phyloP scores from a whole-genome alignment of 2,329 filamentous ascomycete species.

The Cercospora zeina region DNA sequence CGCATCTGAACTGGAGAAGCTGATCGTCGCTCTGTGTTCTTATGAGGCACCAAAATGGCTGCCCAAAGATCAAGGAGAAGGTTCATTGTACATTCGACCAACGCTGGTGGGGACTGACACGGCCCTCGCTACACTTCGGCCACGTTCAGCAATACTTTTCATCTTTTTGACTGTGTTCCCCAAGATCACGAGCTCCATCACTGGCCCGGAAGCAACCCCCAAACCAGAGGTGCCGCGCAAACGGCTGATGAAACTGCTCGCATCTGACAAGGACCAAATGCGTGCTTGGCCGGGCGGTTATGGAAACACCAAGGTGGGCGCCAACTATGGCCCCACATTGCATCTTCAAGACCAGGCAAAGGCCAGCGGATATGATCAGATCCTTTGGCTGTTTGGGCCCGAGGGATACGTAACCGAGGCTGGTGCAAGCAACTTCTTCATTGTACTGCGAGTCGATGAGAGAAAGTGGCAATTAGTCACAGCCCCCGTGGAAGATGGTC shows the following conservation, averaged over 20 bases:
- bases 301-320: conserved; percentile 84
- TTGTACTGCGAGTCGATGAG: conserved; percentile 67
- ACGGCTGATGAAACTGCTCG: conserved; percentile 66
- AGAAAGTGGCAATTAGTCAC: conserved; percentile 71
- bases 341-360: conserved; percentile 72
- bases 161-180: conserved; percentile 60
- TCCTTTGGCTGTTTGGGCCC: conserved; percentile 72
- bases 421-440: conserved; percentile 88
- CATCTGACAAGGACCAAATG: conserved; percentile 74
- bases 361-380: conserved; percentile 73
- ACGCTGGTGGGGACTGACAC: conserved; percentile 80
- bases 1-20: conserved; percentile 67
- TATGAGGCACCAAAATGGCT: conserved; percentile 77
- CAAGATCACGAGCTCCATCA: conserved; percentile 34
- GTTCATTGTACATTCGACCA: conserved; percentile 69
- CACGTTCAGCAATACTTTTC: conserved; percentile 81
- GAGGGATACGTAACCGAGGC: conserved; percentile 81
- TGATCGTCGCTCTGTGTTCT: conserved; percentile 69
- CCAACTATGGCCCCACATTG: conserved; percentile 83
- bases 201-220: conserved; percentile 29
- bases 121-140: conserved; percentile 74
- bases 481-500: conserved; percentile 72
- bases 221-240: conserved; percentile 31
- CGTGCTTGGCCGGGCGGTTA: conserved; percentile 91
- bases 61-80: conserved; percentile 64